Conservation (phyloP, 176 grass and related monocot species). For the Cenchrus purpureus region DNA sequence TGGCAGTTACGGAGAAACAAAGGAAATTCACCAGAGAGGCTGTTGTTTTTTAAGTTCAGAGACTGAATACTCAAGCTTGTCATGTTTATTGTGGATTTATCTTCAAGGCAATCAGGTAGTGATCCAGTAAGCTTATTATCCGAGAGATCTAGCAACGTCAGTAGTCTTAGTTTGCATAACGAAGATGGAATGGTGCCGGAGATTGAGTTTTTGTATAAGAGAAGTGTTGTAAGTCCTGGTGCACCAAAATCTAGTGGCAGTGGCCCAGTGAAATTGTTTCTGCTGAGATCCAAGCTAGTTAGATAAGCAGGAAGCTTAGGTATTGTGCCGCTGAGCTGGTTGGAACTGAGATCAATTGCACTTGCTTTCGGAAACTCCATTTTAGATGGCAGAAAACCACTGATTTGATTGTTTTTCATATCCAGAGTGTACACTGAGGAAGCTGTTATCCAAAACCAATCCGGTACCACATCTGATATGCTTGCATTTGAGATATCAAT, state of each 20-base stretch:
- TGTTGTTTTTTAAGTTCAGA: conserved; percentile 28
- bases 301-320: conserved; percentile 33
- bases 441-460: conserved; percentile 43
- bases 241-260: conserved; percentile 30
- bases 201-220: conserved; percentile 36
- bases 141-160: background rate
- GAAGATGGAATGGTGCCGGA: conserved; percentile 46
- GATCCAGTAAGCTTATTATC: background rate
- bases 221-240: rapidly evolving
- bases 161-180: conserved; percentile 6
- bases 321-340: conserved; percentile 33
- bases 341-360: conserved; percentile 27
- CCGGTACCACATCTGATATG: conserved; percentile 28
- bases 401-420: conserved; percentile 36
- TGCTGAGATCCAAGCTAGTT: background rate
- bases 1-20: background rate
- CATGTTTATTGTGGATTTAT: background rate
- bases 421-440: background rate
- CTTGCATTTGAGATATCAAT: conserved; percentile 44
- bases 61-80: background rate
- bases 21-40: conserved; percentile 33
- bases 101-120: background rate
- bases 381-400: background rate
- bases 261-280: conserved; percentile 43
- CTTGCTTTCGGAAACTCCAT: background rate